phyloP scores from a whole-genome alignment of 176 grass and related monocot genomes.

The Echinochloa phyllopogon region DNA sequence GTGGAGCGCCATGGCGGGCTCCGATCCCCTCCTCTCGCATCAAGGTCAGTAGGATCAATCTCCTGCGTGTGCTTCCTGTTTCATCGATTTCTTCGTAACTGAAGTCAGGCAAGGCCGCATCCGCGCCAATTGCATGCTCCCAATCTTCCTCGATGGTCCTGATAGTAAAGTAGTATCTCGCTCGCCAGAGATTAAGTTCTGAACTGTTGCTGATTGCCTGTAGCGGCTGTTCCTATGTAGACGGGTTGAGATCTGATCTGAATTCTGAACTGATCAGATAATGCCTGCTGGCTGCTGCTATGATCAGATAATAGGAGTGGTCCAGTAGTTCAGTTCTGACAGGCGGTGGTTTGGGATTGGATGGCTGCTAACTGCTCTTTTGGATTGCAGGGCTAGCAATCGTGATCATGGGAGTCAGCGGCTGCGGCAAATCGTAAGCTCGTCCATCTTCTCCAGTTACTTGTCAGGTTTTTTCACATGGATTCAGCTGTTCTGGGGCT shows the following conservation, averaged over 20 bases:
- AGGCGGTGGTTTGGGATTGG: background rate
- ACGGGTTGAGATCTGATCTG: conserved; percentile 9
- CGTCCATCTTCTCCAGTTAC: background rate
- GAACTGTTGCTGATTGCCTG: background rate
- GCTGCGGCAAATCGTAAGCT: conserved; percentile 93
- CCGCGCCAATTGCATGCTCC: background rate
- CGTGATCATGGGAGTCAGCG: conserved; percentile 91
- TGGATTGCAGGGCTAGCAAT: conserved; percentile 61
- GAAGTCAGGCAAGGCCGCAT: background rate
- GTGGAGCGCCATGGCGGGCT: conserved; percentile 29
- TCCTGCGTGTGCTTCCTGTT: background rate
- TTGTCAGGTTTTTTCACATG: background rate
- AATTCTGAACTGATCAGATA: background rate
- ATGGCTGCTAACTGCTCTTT: background rate
- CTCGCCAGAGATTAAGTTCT: background rate
- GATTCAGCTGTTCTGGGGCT: background rate
- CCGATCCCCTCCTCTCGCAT: conserved; percentile 11
- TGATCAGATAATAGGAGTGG: background rate
- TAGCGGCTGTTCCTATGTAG: background rate
- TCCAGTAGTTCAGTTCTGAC: background rate
- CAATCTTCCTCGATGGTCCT: no score
- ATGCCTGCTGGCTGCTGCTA: background rate
- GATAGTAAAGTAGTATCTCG: background rate
- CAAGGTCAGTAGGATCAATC: conserved; percentile 30
- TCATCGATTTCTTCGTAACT: background rate